phyloP scores from a whole-genome alignment of 108 stramenopile genomes.

The Nitzschia sp. region DNA sequence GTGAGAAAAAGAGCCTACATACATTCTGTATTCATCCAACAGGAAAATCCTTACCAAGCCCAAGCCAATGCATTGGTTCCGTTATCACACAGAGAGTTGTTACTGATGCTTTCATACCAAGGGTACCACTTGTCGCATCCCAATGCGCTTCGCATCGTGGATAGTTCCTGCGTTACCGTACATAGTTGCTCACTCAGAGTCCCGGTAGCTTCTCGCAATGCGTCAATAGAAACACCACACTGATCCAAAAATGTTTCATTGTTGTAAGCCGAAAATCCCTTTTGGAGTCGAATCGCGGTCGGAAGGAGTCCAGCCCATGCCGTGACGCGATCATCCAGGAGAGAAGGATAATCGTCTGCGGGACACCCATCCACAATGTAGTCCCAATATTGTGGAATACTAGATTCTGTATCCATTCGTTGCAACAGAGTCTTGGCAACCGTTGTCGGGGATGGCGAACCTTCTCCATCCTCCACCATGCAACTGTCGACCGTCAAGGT shows the following conservation, averaged over 20 bases:
- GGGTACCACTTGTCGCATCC: conserved; percentile 21
- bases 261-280: not conserved
- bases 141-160: conserved; percentile 4
- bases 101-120: conserved; percentile 14
- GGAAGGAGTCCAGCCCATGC: conserved; percentile 4
- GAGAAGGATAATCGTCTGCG: conserved; percentile 1
- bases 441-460: not conserved
- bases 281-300: not conserved
- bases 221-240: conserved; percentile 1
- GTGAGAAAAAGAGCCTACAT: not conserved
- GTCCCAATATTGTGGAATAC: conserved; percentile 11
- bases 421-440: conserved; percentile 4
- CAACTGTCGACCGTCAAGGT: conserved; percentile 9
- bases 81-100: conserved; percentile 1
- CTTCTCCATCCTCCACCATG: not conserved
- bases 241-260: conserved; percentile 5
- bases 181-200: conserved; percentile 6
- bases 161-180: conserved; percentile 10
- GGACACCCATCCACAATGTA: conserved; percentile 18
- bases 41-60: conserved; percentile 1
- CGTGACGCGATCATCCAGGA: conserved; percentile 5
- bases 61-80: conserved; percentile 10
- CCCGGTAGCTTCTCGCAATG: conserved; percentile 1
- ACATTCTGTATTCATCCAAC: too few species aligned
- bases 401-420: not conserved